Evolutionary conservation across 2,329 filamentous ascomycete genomes (phyloP), one percentile per base, ranked within the genome.

Genomic region (Sporothrix sp.): DNA sequence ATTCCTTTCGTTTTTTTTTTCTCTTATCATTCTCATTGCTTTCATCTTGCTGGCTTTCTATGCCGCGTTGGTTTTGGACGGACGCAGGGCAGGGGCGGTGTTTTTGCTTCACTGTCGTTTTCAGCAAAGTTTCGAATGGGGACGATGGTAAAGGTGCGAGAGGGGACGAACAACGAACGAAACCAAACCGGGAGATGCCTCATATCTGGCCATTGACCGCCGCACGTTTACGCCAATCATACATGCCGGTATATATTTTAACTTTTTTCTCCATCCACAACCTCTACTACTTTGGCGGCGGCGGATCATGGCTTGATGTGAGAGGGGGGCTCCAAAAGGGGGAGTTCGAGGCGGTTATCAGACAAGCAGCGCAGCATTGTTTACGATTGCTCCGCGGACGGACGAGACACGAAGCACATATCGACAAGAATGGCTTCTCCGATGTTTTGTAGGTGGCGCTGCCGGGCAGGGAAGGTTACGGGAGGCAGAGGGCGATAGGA

Each of bases 381-480:
- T 30, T 45, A 30, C 23, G 16, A 11, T 20, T 45, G 28, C 7
- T 25, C 25, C 11, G 43, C 30, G n/a, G 21, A 46, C 14, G 43
- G 14, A 27, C 9, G 21, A 25, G 30, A 46, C 35, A 46, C 30
- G 36, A 18, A 30, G 21, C 9, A 36, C 43, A 46, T 35, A 35
- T n/a, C n/a, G n/a, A 25, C 27, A 44, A 33, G 42, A 27, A 44
- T 45, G 14, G 10, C 35, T 39, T 30, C 45, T 36, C 25, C 35
- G 11, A 20, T 23, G 33, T 35, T 18, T 37, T 33, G 44, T 48
- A 48, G 35, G 39, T 38, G 45, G 14, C 21, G 23, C 33, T 28
- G 45, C 21, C 45, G 35, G 45, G 39, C 38, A 37, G 35, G 45
- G 35, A 48, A 39, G 45, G 45, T 38, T 30, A 32, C 16, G 25